These are phyloP conservation scores for Camelina sativa DNA, from an alignment of 345 rosid species.

Conservation along the genomic window DNA sequence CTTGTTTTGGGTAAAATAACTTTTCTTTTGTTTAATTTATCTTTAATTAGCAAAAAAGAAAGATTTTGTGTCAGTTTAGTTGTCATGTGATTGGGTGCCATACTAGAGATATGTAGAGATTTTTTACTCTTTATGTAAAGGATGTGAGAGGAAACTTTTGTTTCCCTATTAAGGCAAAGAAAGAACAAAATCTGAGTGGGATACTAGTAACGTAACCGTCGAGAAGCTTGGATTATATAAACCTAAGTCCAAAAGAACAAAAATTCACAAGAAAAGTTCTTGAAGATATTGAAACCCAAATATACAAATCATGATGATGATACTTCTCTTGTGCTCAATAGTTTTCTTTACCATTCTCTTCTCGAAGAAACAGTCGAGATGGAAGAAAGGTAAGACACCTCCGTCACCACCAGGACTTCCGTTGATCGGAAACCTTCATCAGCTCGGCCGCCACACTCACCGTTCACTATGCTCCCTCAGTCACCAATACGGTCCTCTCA, in stretches of 20 bases:
- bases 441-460: slow-evolving; percentile 52
- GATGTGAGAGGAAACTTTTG: background rate
- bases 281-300: slow-evolving; percentile 25
- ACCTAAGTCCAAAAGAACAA: background rate
- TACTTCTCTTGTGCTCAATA: slow-evolving; percentile 25
- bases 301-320: slow-evolving; percentile 31
- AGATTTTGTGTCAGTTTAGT: background rate
- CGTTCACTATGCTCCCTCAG: slow-evolving; percentile 49
- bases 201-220: slow-evolving; percentile 23
- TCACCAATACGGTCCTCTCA: slow-evolving; percentile 54
- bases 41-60: background rate
- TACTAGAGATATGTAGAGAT: slow-evolving; percentile 5
- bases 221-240: slow-evolving; percentile 18
- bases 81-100: slow-evolving; percentile 20
- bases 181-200: slow-evolving; percentile 30
- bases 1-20: background rate
- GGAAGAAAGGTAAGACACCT: slow-evolving; percentile 35
- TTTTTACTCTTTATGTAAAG: slow-evolving; percentile 4
- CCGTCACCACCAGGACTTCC: slow-evolving; percentile 65
- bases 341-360: slow-evolving; percentile 22
- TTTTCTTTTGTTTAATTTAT: background rate
- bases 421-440: slow-evolving; percentile 63
- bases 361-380: slow-evolving; percentile 2
- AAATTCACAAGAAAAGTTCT: slow-evolving; percentile 7
- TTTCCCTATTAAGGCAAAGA: background rate